These are phyloP conservation scores for Zopfia rhizophila DNA, from an alignment of 2,329 filamentous ascomycete genomes.

Conservation along the genomic window DNA sequence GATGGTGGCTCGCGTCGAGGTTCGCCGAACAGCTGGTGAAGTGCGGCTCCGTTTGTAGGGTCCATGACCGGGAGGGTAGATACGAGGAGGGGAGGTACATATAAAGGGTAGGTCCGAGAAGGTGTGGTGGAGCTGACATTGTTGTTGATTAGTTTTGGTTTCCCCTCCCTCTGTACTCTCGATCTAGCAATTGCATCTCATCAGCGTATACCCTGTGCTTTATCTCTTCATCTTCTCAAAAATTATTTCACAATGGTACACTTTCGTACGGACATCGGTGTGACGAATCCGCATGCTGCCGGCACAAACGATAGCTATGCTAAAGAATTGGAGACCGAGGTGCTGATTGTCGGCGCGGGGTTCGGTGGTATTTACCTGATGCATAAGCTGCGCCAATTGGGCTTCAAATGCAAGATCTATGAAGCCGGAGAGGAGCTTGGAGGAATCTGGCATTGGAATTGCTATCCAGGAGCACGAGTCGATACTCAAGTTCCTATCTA, in stretches of 20 bases:
- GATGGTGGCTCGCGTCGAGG: too few relatives aligned
- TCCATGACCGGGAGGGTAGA: too few relatives aligned
- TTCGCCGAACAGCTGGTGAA: too few relatives aligned
- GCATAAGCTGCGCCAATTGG: slow-evolving; percentile 53
- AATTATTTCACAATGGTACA: slow-evolving; percentile 41
- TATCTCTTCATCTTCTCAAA: too few relatives aligned
- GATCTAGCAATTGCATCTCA: too few relatives aligned
- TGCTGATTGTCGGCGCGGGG: slow-evolving; percentile 53
- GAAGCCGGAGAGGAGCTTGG: slow-evolving; percentile 55
- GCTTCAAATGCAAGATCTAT: slow-evolving; percentile 53
- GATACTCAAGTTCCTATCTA: slow-evolving; percentile 60
- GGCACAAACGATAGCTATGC: slow-evolving; percentile 43
- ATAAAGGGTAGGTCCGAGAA: too few relatives aligned
- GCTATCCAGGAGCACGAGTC: slow-evolving; percentile 59
- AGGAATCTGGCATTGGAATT: slow-evolving; percentile 59
- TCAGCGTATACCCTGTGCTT: too few relatives aligned
- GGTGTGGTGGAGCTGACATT: too few relatives aligned
- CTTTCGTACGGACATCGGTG: slow-evolving; percentile 45
- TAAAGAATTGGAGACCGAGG: slow-evolving; percentile 49
- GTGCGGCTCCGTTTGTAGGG: too few relatives aligned
- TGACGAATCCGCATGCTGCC: slow-evolving; percentile 29
- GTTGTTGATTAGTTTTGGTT: too few relatives aligned
- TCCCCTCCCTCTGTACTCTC: too few relatives aligned
- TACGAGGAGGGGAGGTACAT: too few relatives aligned
- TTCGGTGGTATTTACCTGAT: slow-evolving; percentile 56